These are phyloP conservation scores for Rhizomucor miehei DNA, from an alignment of 371 early-diverging fungal species.

Conservation along the genomic window DNA sequence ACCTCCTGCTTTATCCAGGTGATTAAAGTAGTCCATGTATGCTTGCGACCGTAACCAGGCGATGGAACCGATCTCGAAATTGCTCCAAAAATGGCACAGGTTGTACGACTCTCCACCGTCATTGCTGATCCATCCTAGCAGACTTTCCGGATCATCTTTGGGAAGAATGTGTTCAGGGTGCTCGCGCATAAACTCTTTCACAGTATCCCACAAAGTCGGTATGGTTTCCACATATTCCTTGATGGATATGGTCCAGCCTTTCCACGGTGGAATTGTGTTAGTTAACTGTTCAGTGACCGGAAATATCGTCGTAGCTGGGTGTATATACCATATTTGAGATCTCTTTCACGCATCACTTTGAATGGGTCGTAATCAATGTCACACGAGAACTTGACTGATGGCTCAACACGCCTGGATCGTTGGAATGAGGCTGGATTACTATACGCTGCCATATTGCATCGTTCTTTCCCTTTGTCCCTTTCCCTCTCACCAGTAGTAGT, in stretches of 20 bases:
- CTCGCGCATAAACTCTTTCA: conserved; percentile 48
- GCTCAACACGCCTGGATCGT: conserved; percentile 86
- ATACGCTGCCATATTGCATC: too few relatives aligned
- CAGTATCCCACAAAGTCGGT: conserved; percentile 74
- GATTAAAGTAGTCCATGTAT: conserved; percentile 79
- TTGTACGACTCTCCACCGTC: conserved; percentile 53
- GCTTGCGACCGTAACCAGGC: conserved; percentile 70
- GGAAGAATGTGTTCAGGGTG: conserved; percentile 35
- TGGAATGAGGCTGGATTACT: neutral
- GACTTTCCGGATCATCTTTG: conserved; percentile 14
- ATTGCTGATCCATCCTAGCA: conserved; percentile 29
- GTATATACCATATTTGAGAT: conserved; percentile 75
- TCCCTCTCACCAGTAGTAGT: conserved; percentile 88
- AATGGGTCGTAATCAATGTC: conserved; percentile 94
- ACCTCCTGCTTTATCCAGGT: conserved; percentile 82
- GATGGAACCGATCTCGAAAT: conserved; percentile 69
- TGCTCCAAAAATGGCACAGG: conserved; percentile 91
- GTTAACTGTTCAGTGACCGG: neutral
- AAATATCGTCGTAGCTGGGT: neutral
- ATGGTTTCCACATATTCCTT: conserved; percentile 80
- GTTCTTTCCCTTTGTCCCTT: neutral
- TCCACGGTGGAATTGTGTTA: neutral
- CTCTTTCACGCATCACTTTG: conserved; percentile 71
- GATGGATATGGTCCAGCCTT: conserved; percentile 69
- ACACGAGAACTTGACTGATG: conserved; percentile 87